Evolutionary conservation across 2,329 filamentous ascomycete genomes (phyloP), one percentile per base, ranked within the genome.

Genomic region (Colletotrichum musae): DNA sequence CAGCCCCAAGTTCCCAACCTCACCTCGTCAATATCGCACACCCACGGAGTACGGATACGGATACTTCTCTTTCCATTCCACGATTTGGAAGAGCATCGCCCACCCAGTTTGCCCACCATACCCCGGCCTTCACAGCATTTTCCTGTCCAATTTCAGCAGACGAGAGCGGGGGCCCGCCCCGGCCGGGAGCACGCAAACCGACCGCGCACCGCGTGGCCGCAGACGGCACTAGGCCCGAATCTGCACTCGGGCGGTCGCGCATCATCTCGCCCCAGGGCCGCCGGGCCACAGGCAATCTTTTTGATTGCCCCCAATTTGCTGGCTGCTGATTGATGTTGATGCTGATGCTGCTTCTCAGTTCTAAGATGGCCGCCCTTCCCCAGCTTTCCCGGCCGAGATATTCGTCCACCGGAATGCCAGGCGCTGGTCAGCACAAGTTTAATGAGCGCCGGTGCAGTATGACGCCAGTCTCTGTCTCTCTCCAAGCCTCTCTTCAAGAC

Each of bases 281-380:
- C 26, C 32, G 32, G 32, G 32, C 58, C 24, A 43, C 39, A 51
- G 32, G 48, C 60, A 68, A 36, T 36, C 65, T 51, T 36, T 57
- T 69, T 57, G 36, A 66, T 57, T 66, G 66, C 26, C 45, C 24
- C 56, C 66, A 66, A 66, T 69, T 66, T 59, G 62, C 66, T 24
- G 41, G 48, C 50, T 50, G 32, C 21, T 36, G 32, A 36, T 36
- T 36, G 32, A 36, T 36, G 32, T 10, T 9, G 32, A 36, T 10
- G 32, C 32, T 36, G 32, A 36, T 36, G 58, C 47, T 50, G 47
- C 47, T 21, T 10, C 10, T 21, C 10, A 32, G 28, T 9, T 9
- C 32, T 6, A 36, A 36, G 32, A 36, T 36, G 32, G 41, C 48
- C 57, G 18, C 16, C 62, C 15, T 47, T 66, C 62, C 57, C 63